Evolutionary conservation across 352 stramenopile species (phyloP).

Genomic region (Globisporangium lucens): DNA sequence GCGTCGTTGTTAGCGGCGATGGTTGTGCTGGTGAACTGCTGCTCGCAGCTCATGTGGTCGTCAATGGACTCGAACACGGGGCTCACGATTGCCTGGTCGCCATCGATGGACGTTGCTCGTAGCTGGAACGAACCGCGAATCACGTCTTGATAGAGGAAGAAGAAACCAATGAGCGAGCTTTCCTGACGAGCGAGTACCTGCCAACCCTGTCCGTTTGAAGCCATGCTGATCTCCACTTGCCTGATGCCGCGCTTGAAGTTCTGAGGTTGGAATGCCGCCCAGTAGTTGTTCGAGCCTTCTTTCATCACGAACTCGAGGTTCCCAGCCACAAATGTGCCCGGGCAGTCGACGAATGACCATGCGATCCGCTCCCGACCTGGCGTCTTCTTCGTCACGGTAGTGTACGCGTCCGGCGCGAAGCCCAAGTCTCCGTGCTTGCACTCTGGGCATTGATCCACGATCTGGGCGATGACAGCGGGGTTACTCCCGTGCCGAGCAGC

Average conservation of each 20-base stretch:
- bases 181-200: constrained; percentile 7
- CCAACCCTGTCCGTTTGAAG: not conserved
- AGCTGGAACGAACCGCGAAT: constrained; percentile 3
- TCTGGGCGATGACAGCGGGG: constrained; percentile 9
- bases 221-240: constrained; percentile 9
- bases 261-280: constrained; percentile 16
- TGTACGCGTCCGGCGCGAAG: constrained; percentile 13
- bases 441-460: constrained; percentile 14
- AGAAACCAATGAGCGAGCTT: constrained; percentile 1
- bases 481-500: constrained; percentile 8
- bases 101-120: constrained; percentile 1
- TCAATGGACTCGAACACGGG: not conserved
- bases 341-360: constrained; percentile 17
- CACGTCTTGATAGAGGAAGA: constrained; percentile 5
- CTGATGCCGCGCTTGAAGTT: constrained; percentile 16
- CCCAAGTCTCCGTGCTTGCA: constrained; percentile 13
- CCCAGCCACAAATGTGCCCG: constrained; percentile 9
- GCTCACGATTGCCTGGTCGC: not conserved
- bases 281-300: constrained; percentile 14
- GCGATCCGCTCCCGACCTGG: constrained; percentile 7
- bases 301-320: constrained; percentile 16
- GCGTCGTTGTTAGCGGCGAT: not conserved
- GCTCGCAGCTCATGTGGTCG: not conserved
- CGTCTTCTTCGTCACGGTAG: not conserved
- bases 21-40: not conserved